Conservation (phyloP, 495 filamentous ascomycete genomes). For the Tuber aestivum region DNA sequence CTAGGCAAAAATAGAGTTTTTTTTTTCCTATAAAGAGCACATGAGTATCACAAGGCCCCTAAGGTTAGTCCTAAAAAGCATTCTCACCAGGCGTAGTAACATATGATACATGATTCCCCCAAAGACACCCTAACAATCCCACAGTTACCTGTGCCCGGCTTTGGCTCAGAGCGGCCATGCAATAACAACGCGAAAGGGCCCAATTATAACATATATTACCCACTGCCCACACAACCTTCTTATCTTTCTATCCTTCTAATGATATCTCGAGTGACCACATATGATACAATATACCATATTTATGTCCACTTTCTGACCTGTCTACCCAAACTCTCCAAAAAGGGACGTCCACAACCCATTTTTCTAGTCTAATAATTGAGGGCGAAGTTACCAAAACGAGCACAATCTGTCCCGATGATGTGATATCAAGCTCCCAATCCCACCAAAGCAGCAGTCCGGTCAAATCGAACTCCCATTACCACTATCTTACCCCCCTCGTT, state of each 20-base stretch:
- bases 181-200: no score
- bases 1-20: no score
- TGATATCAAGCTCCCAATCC: neutral
- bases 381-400: neutral
- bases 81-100: no score
- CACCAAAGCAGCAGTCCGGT: neutral
- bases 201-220: neutral
- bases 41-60: no score
- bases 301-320: neutral
- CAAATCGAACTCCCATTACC: neutral
- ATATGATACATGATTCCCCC: no score
- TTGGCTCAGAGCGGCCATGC: no score
- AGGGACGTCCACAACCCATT: neutral
- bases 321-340: neutral
- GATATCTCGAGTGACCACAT: neutral
- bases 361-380: neutral
- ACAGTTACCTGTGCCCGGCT: no score
- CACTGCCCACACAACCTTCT: neutral
- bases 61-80: no score
- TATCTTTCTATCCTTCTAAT: neutral
- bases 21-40: no score
- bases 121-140: no score
- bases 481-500: neutral
- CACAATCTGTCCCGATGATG: neutral
- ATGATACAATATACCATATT: neutral